Percentiles rank a stretch among this genome's conserved stretches.
phyloP scores from a whole-genome alignment of 106 monocot genomes.

The Dendrobium chrysotoxum region DNA sequence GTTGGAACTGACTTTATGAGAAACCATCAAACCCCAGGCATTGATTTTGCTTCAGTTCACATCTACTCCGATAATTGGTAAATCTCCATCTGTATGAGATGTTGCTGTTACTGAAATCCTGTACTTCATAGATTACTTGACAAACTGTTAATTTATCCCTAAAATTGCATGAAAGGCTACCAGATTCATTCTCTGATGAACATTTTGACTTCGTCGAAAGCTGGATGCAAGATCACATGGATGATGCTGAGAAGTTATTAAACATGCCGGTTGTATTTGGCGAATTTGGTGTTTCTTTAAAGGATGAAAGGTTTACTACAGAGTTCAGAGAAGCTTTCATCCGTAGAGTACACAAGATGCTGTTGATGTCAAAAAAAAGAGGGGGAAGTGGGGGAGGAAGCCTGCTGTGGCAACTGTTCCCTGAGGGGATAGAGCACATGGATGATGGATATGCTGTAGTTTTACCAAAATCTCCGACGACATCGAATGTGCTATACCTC shows the following conservation, averaged over 20 bases:
- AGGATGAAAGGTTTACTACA: constrained; percentile 32
- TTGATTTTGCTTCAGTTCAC: constrained; percentile 87
- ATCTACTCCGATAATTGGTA: constrained; percentile 81
- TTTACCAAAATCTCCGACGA: constrained; percentile 30
- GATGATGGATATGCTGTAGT: constrained; percentile 87
- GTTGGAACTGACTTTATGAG: constrained; percentile 79
- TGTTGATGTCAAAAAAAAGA: constrained; percentile 29
- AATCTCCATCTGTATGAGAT: not conserved
- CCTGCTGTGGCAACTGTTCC: constrained; percentile 88
- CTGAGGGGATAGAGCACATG: constrained; percentile 78
- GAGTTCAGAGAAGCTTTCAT: constrained; percentile 57
- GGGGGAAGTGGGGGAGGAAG: constrained; percentile 70
- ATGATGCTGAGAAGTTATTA: constrained; percentile 57
- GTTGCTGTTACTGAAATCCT: not conserved
- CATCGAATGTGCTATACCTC: constrained; percentile 28
- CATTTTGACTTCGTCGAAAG: constrained; percentile 51
- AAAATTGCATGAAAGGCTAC: constrained; percentile 34
- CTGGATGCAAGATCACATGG: constrained; percentile 89
- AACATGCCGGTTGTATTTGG: constrained; percentile 69
- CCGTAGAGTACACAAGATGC: constrained; percentile 38
- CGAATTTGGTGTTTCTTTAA: constrained; percentile 67
- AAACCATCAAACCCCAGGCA: constrained; percentile 53
- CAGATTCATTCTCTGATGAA: constrained; percentile 16
- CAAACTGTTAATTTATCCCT: not conserved
- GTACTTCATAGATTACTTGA: not conserved